Base-by-base conservation (phyloP, 176 grass and related monocot genomes). In the Ampelocalamus luodianensis region DNA sequence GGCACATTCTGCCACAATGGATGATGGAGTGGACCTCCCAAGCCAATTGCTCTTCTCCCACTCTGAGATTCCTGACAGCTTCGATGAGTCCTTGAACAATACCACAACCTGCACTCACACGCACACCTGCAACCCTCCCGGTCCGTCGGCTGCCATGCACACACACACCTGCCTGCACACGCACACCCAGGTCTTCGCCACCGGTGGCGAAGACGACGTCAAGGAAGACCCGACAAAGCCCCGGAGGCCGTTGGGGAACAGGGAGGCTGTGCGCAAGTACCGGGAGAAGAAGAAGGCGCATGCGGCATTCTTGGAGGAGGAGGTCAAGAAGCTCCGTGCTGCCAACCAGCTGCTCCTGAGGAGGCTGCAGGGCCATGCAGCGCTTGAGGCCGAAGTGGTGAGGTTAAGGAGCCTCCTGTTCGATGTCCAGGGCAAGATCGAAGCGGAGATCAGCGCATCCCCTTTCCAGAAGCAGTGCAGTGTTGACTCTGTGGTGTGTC, bases 221-320 rank as follows among this genome's bases (percentile, higher is more conserved):
- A 80, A 82, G 17, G 87, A 82, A 45, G 89, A 89, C 11, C 46
- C 24, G 60, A 74, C 73, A 2, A 73, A 58, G 71, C 49, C 83
- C 18, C 87, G 85, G 76, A 87, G 77, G 6, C 86, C 85, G 42
- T 59, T 91, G 42, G 90, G 92, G 59, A 99, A 99, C 70, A 73
- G 86, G 66, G 97, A 96, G 50, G 97, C 97, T 0, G 97, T 99
- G 85, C 90, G 93, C 65, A 99, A 96, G 90, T 99, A 99, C 75
- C 60, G 93, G 65, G 88, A 99, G 86, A 99, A 96, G 93, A 99
- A 96, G 89, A 99, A 96, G 80, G 97, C 97, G 4, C 97, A 96
- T 63, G 89, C 90, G 4, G 86, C 97, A 5, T 96, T 88, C 14
- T 60, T 99, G 49, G 97, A 96, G 92, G 90, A 99, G 43, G 97